Percentiles rank a stretch among this genome's conserved stretches.
Evolutionary conservation across 106 monocot species (phyloP).

Genomic region (Vanilla planifolia): DNA sequence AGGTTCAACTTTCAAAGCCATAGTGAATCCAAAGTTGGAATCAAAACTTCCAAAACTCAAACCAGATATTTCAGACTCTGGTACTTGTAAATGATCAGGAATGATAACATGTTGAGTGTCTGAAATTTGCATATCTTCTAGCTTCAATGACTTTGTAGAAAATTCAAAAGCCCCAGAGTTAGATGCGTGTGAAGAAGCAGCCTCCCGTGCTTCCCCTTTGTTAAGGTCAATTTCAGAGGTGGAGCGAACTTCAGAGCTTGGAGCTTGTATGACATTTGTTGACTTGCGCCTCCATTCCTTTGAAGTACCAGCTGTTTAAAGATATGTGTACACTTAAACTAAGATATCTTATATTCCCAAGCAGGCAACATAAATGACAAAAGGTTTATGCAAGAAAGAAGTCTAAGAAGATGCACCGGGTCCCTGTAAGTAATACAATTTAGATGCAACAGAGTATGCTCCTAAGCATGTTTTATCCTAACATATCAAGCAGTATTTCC

Average conservation of each 20-base stretch:
- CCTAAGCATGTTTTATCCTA: too few species aligned
- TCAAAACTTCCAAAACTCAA: slow-evolving; percentile 95
- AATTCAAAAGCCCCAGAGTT: slow-evolving; percentile 10
- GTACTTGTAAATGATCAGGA: slow-evolving; percentile 83
- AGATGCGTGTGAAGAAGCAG: slow-evolving; percentile 8
- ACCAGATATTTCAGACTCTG: slow-evolving; percentile 74
- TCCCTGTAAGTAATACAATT: too few species aligned
- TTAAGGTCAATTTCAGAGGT: slow-evolving; percentile 16
- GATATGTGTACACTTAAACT: not conserved
- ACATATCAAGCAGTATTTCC: too few species aligned
- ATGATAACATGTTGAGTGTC: slow-evolving; percentile 71
- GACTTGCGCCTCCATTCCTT: slow-evolving; percentile 92
- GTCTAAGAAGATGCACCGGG: not conserved
- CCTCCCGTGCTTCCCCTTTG: slow-evolving; percentile 14
- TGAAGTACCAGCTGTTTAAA: slow-evolving; percentile 37
- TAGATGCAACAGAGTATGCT: too few species aligned
- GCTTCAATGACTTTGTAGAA: slow-evolving; percentile 34
- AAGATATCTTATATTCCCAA: not conserved
- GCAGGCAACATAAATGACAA: not conserved
- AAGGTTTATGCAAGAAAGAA: not conserved
- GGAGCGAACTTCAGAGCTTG: slow-evolving; percentile 17
- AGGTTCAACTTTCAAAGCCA: slow-evolving; percentile 20
- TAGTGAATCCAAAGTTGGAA: slow-evolving; percentile 33
- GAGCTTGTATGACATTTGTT: slow-evolving; percentile 25
- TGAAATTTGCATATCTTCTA: slow-evolving; percentile 38